Percentiles rank a stretch among this genome's conserved stretches.
Evolutionary conservation across 306 rosid species (phyloP).

Genomic region (Begonia masoniana): DNA sequence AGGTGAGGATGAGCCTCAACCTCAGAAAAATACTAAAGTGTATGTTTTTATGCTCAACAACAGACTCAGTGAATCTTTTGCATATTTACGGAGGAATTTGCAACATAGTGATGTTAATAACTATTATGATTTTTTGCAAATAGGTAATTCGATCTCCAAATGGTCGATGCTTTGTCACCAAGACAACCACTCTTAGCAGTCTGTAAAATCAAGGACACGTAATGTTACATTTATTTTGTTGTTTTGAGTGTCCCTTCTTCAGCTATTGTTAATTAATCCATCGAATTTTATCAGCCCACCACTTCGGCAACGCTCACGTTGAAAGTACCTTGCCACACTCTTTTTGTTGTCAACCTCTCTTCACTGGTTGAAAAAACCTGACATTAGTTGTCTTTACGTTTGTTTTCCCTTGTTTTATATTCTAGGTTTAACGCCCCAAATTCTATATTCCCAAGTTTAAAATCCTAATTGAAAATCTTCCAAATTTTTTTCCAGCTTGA

Average conservation of each 20-base stretch:
- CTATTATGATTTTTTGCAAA: background rate
- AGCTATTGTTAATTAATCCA: background rate
- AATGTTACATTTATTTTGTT: background rate
- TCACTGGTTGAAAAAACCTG: constrained; percentile 24
- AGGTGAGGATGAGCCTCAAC: too few species aligned
- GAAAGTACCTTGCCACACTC: constrained; percentile 30
- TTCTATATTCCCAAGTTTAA: too few species aligned
- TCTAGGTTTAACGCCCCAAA: too few species aligned
- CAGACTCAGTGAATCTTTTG: background rate
- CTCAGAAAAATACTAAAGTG: too few species aligned
- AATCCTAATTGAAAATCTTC: too few species aligned
- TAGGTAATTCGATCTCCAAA: constrained; percentile 56
- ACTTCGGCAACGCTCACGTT: constrained; percentile 41
- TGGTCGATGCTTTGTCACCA: constrained; percentile 48
- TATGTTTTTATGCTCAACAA: too few species aligned
- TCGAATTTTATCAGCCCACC: constrained; percentile 30
- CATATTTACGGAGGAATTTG: background rate
- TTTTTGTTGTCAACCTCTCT: constrained; percentile 71
- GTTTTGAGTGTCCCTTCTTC: background rate
- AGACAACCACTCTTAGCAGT: background rate
- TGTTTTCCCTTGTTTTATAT: background rate
- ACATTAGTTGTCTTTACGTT: constrained; percentile 36
- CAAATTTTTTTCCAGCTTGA: too few species aligned
- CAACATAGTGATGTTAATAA: background rate
- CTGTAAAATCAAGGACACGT: constrained; percentile 25